Percentiles rank a stretch among this genome's conserved stretches.
phyloP scores from a whole-genome alignment of 768 basidiomycete species.

The Sarcodon sp. region DNA sequence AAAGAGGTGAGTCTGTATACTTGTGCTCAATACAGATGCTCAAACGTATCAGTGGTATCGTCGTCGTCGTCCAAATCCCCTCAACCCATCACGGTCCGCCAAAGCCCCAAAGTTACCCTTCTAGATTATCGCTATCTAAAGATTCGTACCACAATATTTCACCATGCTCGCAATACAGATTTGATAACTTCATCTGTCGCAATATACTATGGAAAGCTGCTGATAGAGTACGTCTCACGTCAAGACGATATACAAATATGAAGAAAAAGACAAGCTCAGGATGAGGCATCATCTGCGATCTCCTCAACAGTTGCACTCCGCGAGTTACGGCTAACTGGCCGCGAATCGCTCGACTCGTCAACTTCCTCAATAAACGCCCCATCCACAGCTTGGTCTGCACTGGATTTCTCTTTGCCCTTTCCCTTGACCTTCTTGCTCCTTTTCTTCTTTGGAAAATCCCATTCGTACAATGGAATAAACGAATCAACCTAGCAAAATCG shows the following conservation, averaged over 20 bases:
- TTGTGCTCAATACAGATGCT: neutral
- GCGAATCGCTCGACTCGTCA: slow-evolving; percentile 21
- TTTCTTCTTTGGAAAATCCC: slow-evolving; percentile 73
- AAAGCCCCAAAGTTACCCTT: slow-evolving; percentile 7
- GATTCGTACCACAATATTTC: neutral
- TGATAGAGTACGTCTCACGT: neutral
- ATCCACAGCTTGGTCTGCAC: slow-evolving; percentile 14
- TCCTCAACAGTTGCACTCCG: slow-evolving; percentile 27
- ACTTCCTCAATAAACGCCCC: slow-evolving; percentile 26
- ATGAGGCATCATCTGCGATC: slow-evolving; percentile 23
- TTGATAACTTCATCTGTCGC: neutral
- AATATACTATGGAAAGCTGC: neutral
- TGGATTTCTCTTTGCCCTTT: slow-evolving; percentile 26
- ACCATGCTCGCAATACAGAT: neutral
- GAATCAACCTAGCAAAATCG: slow-evolving; percentile 68
- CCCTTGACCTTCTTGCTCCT: slow-evolving; percentile 55
- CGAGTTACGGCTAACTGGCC: slow-evolving; percentile 16
- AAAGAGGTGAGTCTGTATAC: slow-evolving; percentile 33
- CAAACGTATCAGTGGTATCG: slow-evolving; percentile 5
- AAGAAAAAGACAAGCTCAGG: neutral
- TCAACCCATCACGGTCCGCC: slow-evolving; percentile 1
- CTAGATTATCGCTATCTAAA: neutral
- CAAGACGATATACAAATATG: neutral
- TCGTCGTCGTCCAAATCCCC: slow-evolving; percentile 5
- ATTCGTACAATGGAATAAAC: slow-evolving; percentile 94